Evolutionary conservation across 345 rosid species (phyloP).

Genomic region (Balakata baccata): DNA sequence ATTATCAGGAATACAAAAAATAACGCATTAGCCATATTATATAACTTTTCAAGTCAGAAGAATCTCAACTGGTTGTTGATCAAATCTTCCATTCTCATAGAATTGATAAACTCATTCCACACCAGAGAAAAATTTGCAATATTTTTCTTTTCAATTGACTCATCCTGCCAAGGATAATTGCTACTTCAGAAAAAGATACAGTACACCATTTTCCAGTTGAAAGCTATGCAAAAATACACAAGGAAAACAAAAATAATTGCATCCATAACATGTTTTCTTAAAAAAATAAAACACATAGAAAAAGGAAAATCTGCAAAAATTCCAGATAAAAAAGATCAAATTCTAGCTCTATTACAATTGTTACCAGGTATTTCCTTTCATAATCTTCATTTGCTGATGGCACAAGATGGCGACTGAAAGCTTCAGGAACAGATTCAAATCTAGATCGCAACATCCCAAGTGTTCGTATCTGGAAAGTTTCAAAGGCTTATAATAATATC

Average conservation of each 20-base stretch:
- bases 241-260: not conserved
- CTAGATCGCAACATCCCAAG: conserved; percentile 95
- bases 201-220: conserved; percentile 8
- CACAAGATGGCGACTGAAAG: conserved; percentile 61
- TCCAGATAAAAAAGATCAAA: not conserved
- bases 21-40: conserved; percentile 12
- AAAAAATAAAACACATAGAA: not conserved
- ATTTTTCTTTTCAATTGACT: conserved; percentile 40
- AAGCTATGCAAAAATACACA: not conserved
- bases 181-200: conserved; percentile 17
- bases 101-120: conserved; percentile 81
- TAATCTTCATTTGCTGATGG: conserved; percentile 43
- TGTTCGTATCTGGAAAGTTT: conserved; percentile 65
- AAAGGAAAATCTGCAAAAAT: not conserved
- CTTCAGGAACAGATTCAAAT: conserved; percentile 65
- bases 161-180: conserved; percentile 50
- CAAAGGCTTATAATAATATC: conserved; percentile 21
- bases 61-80: conserved; percentile 68
- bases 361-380: conserved; percentile 27
- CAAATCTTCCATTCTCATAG: conserved; percentile 85
- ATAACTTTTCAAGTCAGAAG: conserved; percentile 20
- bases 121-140: conserved; percentile 72
- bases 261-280: not conserved
- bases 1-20: conserved; percentile 12
- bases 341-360: conserved; percentile 11